Evolutionary conservation across 2,329 filamentous ascomycete genomes (phyloP), one percentile per base, ranked within the genome.

Genomic region (Exophiala oligosperma): DNA sequence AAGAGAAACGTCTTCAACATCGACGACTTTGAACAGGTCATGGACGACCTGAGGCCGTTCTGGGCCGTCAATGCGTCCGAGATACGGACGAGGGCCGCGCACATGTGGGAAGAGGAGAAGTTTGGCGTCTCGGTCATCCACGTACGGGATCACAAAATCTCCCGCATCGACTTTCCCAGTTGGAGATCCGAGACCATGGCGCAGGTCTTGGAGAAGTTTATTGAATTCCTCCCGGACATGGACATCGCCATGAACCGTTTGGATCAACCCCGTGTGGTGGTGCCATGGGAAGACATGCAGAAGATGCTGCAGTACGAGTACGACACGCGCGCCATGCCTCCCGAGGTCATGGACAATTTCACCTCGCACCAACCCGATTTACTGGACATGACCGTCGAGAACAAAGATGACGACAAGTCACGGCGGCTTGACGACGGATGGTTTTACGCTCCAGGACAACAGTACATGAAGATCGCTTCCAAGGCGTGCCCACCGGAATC

Each of bases 201-300:
- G 24, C 67, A 71, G 2, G 72, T 84, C 11, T 77, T 86, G 23
- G 64, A 68, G 2, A 79, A 81, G 56, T 82, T 85, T 37, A 78
- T 81, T 26, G 68, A 77, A 12, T 73, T 79, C 50, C 69, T 88
- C 23, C 85, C 85, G 3, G 84, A 88, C 61, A 81, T 88, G 69
- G 84, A 88, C 68, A 86, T 88, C 75, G 81, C 84, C 9, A 83
- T 88, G 73, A 88, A 88, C 67, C 77, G 79, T 52, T 78, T 86
- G 72, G 85, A 88, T 68, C 84, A 88, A 68, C 80, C 85, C 28
- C 77, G 85, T 23, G 70, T 89, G n/a, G 72, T 87, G 29, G 82
- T 85, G 2, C 79, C 83, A 8, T 84, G 79, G 72, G 79, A 87
- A 54, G 75, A 81, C 12, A 79, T 88, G 55, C 75, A 80, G 24